phyloP scores from a whole-genome alignment of 2,329 filamentous ascomycete genomes.

The Fusarium sp. region DNA sequence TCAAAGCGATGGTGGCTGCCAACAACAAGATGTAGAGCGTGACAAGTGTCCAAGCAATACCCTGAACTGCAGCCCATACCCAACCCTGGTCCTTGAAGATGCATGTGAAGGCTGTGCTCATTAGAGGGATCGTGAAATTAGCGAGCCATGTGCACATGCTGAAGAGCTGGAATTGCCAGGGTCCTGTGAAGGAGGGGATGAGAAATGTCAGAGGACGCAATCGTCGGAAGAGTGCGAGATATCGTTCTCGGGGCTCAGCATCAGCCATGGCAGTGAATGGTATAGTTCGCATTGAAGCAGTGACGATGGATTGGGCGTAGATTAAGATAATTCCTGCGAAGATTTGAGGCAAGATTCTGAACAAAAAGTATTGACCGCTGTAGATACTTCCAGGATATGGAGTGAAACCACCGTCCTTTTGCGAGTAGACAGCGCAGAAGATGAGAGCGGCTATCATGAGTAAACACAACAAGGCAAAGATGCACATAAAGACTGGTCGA shows the following conservation, averaged over 20 bases:
- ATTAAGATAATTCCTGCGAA: slow-evolving; percentile 76
- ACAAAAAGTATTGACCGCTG: slow-evolving; percentile 81
- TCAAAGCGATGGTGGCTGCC: slow-evolving; percentile 60
- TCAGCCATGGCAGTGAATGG: slow-evolving; percentile 83
- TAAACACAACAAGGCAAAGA: slow-evolving; percentile 68
- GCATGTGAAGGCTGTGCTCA: slow-evolving; percentile 78
- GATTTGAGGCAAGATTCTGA: slow-evolving; percentile 84
- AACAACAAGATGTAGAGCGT: slow-evolving; percentile 76
- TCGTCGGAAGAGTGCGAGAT: slow-evolving; percentile 72
- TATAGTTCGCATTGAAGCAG: slow-evolving; percentile 77
- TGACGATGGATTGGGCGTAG: slow-evolving; percentile 79
- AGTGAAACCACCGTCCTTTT: slow-evolving; percentile 69
- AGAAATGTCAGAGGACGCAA: slow-evolving; percentile 76
- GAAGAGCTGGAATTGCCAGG: slow-evolving; percentile 72
- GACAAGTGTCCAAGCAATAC: slow-evolving; percentile 80
- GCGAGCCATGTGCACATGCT: slow-evolving; percentile 79
- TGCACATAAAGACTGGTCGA: slow-evolving; percentile 69
- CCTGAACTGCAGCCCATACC: slow-evolving; percentile 82
- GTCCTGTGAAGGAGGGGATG: slow-evolving; percentile 66
- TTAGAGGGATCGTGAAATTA: slow-evolving; percentile 82
- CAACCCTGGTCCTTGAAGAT: slow-evolving; percentile 68
- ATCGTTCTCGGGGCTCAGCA: slow-evolving; percentile 65
- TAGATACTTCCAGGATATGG: slow-evolving; percentile 73
- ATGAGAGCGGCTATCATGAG: slow-evolving; percentile 78
- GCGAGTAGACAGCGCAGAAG: slow-evolving; percentile 76